Base-by-base conservation (phyloP, 1,284 basidiomycete genomes). In the Moesziomyces sp. region DNA sequence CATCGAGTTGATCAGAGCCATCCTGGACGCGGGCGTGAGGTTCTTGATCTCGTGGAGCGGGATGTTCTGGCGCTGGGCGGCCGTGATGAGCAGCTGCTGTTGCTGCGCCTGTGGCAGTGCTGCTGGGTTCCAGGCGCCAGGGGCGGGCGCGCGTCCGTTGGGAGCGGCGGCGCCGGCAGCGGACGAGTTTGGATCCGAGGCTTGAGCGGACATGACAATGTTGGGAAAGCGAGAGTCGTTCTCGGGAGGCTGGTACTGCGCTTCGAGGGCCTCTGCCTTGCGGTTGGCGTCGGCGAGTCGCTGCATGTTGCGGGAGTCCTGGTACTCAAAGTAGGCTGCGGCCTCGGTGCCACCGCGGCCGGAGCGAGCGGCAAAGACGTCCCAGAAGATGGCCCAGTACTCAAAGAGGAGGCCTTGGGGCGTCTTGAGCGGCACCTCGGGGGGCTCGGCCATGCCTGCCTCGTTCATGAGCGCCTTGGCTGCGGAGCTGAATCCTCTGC, bases 331-430 rank as follows among this genome's bases (percentile, higher is more conserved):
- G 53, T 80, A 83, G 5, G 76, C 67, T 16, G 68, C 64, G 0
- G 81, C 80, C 35, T 81, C 77, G 18, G 54, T 64, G 47, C 68
- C 74, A 13, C 78, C 78, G 10, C 77, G 70, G 8, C 81, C 80
- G 0, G 72, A 68, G 4, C 81, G 70, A 21, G 81, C 74, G 1
- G 77, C 75, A 58, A 84, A 84, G 19, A 82, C 76, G 46, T 84
- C 82, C 82, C 82, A 84, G 46, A 84, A 84, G 50, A 84, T 78
- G 54, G 74, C 74, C 82, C 82, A 84, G 58, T 84, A 84, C 61
- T 84, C 82, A 58, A 76, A 82, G 6, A 84, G 64, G 5, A 84
- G 66, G 21, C 82, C 82, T 38, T 79, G 76, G 0, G 78, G 79
- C 35, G 80, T 81, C 35, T 66, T 67, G 23, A 83, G 62, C 3